Percentiles rank a stretch among this genome's conserved stretches.
Evolutionary conservation across 2,329 filamentous ascomycete species (phyloP).

Genomic region (Pseudogymnoascus pannorum): DNA sequence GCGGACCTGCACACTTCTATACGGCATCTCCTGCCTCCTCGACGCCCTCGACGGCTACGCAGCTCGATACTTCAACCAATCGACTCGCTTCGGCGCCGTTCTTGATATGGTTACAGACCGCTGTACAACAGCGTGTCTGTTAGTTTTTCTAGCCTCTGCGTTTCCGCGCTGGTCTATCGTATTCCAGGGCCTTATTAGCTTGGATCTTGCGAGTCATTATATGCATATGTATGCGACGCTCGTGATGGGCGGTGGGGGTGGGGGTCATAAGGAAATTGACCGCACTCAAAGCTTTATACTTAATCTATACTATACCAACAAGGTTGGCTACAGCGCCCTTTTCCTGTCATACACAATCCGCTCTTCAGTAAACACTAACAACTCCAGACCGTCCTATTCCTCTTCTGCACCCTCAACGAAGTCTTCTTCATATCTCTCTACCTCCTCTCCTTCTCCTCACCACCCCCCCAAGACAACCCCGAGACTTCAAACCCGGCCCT

Average conservation of each 20-base stretch:
- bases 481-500: no score
- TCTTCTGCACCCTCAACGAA: constrained; percentile 86
- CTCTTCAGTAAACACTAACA: neutral
- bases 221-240: constrained; percentile 98
- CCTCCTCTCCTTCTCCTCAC: constrained; percentile 92
- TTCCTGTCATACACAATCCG: constrained; percentile 11
- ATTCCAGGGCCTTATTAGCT: constrained; percentile 86
- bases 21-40: constrained; percentile 89
- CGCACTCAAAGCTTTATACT: constrained; percentile 80
- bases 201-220: constrained; percentile 94
- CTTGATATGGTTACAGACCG: constrained; percentile 99
- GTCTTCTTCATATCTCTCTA: constrained; percentile 98
- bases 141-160: constrained; percentile 90
- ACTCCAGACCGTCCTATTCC: constrained; percentile 74
- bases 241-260: constrained; percentile 70
- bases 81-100: constrained; percentile 90
- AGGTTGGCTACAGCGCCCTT: constrained; percentile 59
- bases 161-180: constrained; percentile 91
- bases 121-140: constrained; percentile 88
- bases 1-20: constrained; percentile 82
- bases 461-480: constrained; percentile 57
- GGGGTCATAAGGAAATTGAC: constrained; percentile 90
- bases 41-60: constrained; percentile 93
- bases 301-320: constrained; percentile 96
- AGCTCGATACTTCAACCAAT: constrained; percentile 78